Conservation (phyloP, 2,329 filamentous ascomycete genomes). For the Lasiodiplodia hormozganensis region DNA sequence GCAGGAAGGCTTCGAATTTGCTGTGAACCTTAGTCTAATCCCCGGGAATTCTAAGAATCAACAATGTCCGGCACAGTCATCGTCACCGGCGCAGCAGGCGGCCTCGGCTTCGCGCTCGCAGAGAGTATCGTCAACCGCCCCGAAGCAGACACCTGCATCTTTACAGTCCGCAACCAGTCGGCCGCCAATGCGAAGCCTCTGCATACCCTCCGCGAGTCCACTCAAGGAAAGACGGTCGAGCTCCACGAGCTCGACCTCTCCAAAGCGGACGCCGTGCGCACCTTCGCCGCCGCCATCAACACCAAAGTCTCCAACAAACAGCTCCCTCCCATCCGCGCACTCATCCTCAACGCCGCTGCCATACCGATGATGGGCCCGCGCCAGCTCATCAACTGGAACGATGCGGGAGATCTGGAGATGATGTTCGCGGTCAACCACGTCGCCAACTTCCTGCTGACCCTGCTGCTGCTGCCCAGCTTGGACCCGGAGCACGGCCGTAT, state of each 20-base stretch:
- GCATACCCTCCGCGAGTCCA: not conserved
- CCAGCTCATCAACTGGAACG: conserved; percentile 21
- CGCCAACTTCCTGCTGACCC: conserved; percentile 35
- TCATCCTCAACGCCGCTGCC: conserved; percentile 47
- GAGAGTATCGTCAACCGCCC: conserved; percentile 5
- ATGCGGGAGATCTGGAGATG: conserved; percentile 28
- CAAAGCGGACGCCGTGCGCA: conserved; percentile 31
- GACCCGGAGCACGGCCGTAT: conserved; percentile 34
- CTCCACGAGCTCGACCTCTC: conserved; percentile 32
- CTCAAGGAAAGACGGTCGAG: not conserved
- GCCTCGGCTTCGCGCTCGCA: conserved; percentile 28
- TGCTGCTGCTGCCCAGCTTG: conserved; percentile 37
- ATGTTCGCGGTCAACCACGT: conserved; percentile 36
- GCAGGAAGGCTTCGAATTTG: too few species aligned
- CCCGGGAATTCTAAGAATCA: too few species aligned
- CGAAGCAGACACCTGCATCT: conserved; percentile 2
- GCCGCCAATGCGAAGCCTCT: conserved; percentile 11
- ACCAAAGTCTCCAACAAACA: conserved; percentile 36
- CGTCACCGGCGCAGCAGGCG: conserved; percentile 28
- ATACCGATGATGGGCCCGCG: not conserved
- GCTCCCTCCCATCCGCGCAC: conserved; percentile 48
- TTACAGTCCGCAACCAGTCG: conserved; percentile 2
- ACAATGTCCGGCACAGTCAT: conserved; percentile 10
- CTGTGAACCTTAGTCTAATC: too few species aligned
- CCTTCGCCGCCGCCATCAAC: conserved; percentile 33